A percentile compares a stretch with the other conserved stretches of the same genome.
phyloP scores from a whole-genome alignment of 2,329 filamentous ascomycete species.

The Nectriaceae sp. region DNA sequence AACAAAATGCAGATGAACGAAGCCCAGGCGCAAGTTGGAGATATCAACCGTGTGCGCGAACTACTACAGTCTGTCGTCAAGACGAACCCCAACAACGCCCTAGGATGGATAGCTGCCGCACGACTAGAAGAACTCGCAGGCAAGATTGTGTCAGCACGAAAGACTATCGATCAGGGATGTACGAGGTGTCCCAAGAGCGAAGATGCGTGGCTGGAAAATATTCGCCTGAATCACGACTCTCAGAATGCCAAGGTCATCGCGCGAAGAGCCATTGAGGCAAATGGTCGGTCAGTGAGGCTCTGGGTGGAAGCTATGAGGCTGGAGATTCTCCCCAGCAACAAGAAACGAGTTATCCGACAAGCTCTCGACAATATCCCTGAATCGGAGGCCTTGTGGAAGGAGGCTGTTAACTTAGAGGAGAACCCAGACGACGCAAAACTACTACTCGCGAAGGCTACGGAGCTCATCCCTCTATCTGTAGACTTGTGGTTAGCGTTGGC shows the following conservation, averaged over 20 bases:
- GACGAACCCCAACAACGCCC: conserved; percentile 91
- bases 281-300: conserved; percentile 81
- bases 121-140: conserved; percentile 91
- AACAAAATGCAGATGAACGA: conserved; percentile 79
- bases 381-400: conserved; percentile 97
- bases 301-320: conserved; percentile 97
- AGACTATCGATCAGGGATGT: conserved; percentile 84
- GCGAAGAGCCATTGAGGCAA: conserved; percentile 88
- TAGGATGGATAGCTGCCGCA: conserved; percentile 94
- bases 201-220: conserved; percentile 95
- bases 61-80: conserved; percentile 96
- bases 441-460: conserved; percentile 89
- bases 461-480: conserved; percentile 90
- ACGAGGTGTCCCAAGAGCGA: conserved; percentile 91
- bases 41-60: conserved; percentile 90
- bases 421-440: conserved; percentile 84
- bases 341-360: conserved; percentile 89
- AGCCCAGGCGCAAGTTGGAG: conserved; percentile 82
- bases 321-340: conserved; percentile 78
- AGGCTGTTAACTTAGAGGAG: conserved; percentile 93
- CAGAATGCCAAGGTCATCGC: conserved; percentile 96
- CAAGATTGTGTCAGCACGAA: conserved; percentile 85
- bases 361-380: conserved; percentile 92
- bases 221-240: conserved; percentile 80
- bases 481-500: conserved; percentile 95